Percentiles rank a stretch among this genome's conserved stretches.
Evolutionary conservation across 1,139 yeast species (phyloP).

Genomic region (Yamadazyma spencermartinsiae): DNA sequence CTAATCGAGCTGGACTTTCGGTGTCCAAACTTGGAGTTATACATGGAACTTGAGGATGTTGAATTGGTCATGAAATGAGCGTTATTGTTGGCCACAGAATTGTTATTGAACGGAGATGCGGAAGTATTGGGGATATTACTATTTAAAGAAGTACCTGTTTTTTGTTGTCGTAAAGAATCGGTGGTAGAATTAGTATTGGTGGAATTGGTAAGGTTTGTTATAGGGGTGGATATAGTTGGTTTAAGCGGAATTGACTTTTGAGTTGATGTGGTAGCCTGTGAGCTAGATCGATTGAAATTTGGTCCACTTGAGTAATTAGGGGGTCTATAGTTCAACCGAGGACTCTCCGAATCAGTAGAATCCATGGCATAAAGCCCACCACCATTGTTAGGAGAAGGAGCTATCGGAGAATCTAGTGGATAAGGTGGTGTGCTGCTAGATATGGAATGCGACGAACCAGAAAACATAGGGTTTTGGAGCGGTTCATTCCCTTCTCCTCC

Average conservation of each 20-base stretch:
- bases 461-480: constrained; percentile 5
- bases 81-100: background rate
- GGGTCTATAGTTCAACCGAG: background rate
- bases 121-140: background rate
- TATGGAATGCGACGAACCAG: constrained; percentile 13
- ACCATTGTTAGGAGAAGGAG: constrained; percentile 16
- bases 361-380: background rate
- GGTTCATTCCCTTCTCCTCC: background rate
- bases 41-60: background rate
- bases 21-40: constrained; percentile 7
- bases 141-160: no score
- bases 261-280: constrained; percentile 13
- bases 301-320: background rate
- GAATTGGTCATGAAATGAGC: no score
- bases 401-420: constrained; percentile 21
- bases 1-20: constrained; percentile 31
- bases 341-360: constrained; percentile 1
- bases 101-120: constrained; percentile 1
- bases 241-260: constrained; percentile 11
- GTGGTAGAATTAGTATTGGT: constrained; percentile 3
- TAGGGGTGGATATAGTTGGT: constrained; percentile 18
- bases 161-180: constrained; percentile 7
- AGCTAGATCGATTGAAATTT: constrained; percentile 9
- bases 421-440: constrained; percentile 15
- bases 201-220: constrained; percentile 13